Base-by-base conservation (phyloP, 2,329 filamentous ascomycete genomes). In the Trichoderma guizhouense region DNA sequence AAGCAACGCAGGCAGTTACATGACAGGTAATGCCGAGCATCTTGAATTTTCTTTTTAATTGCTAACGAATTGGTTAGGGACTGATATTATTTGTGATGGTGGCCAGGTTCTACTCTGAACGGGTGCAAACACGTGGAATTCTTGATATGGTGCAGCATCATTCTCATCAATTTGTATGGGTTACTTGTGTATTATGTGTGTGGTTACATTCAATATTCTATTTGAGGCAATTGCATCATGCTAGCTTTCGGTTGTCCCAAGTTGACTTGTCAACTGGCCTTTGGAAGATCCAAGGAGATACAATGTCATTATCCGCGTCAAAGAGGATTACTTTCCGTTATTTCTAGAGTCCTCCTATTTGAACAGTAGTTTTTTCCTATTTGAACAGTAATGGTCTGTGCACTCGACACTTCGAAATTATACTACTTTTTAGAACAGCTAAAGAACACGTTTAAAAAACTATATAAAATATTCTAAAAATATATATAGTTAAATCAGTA, bases 1-100 rank as follows among this genome's bases (percentile, higher is more conserved):
- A 32, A 90, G 89, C 74, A 83, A 79, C 43, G 89, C 88, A 1
- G 89, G 90, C n/a, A 87, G 84, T 36, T 93, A 92, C 80, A 87
- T 93, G 18, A 92, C 86, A 74, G 91, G 90, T 3, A 83, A 47
- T 47, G n/a, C n/a, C 43, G 18, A 21, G 15, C 18, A 47, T 21
- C 43, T 21, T 47, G 18, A 0, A 47, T 47, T 47, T 11, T 47
- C n/a, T 47, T 47, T 1, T 1, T 47, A 18, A 47, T 47, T 47
- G 43, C 43, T 47, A 47, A 47, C 43, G 3, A 3, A 47, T n/a
- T 15, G 1, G 5, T 21, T 5, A 47, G 43, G 43, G 43, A n/a
- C 43, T 47, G 43, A 47, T 47, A 21, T 47, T 21, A 47, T 47
- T 21, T 47, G 43, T 21, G 43, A 47, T 47, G 43, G 43, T 1